Base-by-base conservation (phyloP, 2,329 filamentous ascomycete genomes). In the Aspergillus ochraceoroseus region DNA sequence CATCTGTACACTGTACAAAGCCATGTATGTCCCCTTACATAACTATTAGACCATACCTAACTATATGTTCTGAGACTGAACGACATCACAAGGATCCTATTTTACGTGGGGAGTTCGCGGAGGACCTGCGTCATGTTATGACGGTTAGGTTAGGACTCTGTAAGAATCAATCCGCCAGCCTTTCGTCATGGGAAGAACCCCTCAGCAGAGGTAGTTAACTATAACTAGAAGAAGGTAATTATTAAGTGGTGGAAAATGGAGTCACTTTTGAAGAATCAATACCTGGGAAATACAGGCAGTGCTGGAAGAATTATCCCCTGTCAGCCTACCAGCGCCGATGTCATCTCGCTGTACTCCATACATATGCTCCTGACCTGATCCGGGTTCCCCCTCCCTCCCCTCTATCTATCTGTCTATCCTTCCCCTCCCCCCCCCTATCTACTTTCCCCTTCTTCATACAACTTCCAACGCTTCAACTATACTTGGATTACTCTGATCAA, bases 331-430 rank as follows among this genome's bases (percentile, higher is more conserved):
- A 31, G 22, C 30, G 38, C 45, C 20, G 43, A 46, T 46, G 48
- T 52, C 52, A 54, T 50, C 46, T 34, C 47, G 15, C 12, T 11
- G 13, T 19, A 12, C 22, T 14, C 15, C 22, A n/a, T n/a, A 4
- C 11, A 17, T 25, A 31, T 46, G 39, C 48, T 54, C 51, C 50
- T 53, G 48, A 52, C 52, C 50, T 52, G 48, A 48, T 40, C 41
- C 41, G 31, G 29, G 41, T 46, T 40, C 45, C 43, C 46, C 41
- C 39, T 41, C 39, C 49, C 46, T 38, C 41, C 35, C 20, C 20
- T 22, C 20, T 22, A 5, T 22, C 20, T 22, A 5, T 22, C 20
- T 22, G 5, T 9, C 20, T 22, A 22, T 23, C 33, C 30, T 27
- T 36, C 39, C 32, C 39, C 39, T 37, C 25, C 26, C 27, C 26